Percentiles rank a stretch among this genome's conserved stretches.
Conservation (phyloP, 352 stramenopile species). For the Paralagenidium karlingii region DNA sequence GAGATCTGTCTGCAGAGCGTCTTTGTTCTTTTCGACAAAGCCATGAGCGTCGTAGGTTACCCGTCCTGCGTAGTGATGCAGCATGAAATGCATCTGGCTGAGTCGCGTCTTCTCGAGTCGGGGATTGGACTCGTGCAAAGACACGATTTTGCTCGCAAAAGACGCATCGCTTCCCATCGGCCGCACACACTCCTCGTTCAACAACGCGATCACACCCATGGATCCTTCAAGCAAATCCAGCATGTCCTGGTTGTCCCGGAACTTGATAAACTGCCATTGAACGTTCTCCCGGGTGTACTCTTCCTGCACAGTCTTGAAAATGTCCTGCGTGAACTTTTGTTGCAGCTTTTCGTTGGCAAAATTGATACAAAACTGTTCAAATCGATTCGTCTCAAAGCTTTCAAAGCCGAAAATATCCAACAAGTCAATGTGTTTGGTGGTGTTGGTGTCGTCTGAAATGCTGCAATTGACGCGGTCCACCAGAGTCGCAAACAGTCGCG, state of each 20-base stretch:
- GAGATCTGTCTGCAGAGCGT: slow-evolving; percentile 70
- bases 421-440: slow-evolving; percentile 75
- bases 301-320: slow-evolving; percentile 81
- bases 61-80: slow-evolving; percentile 70
- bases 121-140: slow-evolving; percentile 66
- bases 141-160: slow-evolving; percentile 82
- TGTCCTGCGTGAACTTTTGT: slow-evolving; percentile 81
- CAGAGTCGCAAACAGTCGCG: slow-evolving; percentile 91
- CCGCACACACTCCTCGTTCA: slow-evolving; percentile 87
- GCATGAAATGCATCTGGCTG: slow-evolving; percentile 63
- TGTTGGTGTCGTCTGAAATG: slow-evolving; percentile 37
- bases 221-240: slow-evolving; percentile 82
- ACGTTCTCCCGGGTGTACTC: slow-evolving; percentile 67
- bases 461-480: slow-evolving; percentile 81
- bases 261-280: slow-evolving; percentile 71
- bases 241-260: slow-evolving; percentile 86
- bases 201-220: slow-evolving; percentile 80
- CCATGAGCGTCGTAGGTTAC: slow-evolving; percentile 73
- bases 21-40: slow-evolving; percentile 85
- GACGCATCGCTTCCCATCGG: slow-evolving; percentile 79
- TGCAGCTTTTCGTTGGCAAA: slow-evolving; percentile 93
- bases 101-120: slow-evolving; percentile 62
- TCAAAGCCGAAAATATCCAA: slow-evolving; percentile 98
- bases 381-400: slow-evolving; percentile 87
- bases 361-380: slow-evolving; percentile 96